Base-by-base conservation (phyloP, 495 filamentous ascomycete genomes). In the Aspergillus cristatus region DNA sequence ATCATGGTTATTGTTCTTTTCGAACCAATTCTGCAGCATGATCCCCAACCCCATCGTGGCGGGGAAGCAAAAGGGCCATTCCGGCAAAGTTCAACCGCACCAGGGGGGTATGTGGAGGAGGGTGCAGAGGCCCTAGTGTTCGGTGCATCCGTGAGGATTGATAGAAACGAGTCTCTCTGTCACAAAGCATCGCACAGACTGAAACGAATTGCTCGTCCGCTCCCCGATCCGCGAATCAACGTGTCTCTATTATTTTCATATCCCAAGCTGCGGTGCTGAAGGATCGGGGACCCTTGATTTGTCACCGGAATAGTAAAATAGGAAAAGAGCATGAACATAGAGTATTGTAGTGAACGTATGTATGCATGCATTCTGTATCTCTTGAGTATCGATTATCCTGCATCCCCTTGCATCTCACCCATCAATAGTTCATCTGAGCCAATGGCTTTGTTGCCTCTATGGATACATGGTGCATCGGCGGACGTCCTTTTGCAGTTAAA, bases 181-280 rank as follows among this genome's bases (percentile, higher is more conserved):
- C 58, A 66, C 57, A 63, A 58, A 47, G 42, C 20, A 24, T 24
- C 20, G 54, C 48, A 55, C 54, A 32, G 55, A 63, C 49, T 45
- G 37, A 43, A 22, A 38, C 40, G 38, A 41, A 24, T 24, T 24
- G 4, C 20, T 24, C 35, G 34, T 15, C 6, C 36, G 63, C 61
- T 63, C 46, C 17, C 6, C 36, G 63, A 63, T 63, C 46, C 11
- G 37, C 63, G 52, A 64, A 63, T 64, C 45, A 64, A 33, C 24
- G 18, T 34, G 18, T 7, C 26, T 15, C 46, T 49, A 60, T 53
- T 37, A 24, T 4, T 4, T 8, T 24, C 25, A 42, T 46, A 42
- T 53, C 20, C 4, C 20, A 8, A 24, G 20, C 20, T 8, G 20
- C 4, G 8, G 20, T 24, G 20, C 20, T 24, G 20, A 8, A 38